Evolutionary conservation across 2,329 filamentous ascomycete species (phyloP).

Genomic region (Botryotinia convoluta): DNA sequence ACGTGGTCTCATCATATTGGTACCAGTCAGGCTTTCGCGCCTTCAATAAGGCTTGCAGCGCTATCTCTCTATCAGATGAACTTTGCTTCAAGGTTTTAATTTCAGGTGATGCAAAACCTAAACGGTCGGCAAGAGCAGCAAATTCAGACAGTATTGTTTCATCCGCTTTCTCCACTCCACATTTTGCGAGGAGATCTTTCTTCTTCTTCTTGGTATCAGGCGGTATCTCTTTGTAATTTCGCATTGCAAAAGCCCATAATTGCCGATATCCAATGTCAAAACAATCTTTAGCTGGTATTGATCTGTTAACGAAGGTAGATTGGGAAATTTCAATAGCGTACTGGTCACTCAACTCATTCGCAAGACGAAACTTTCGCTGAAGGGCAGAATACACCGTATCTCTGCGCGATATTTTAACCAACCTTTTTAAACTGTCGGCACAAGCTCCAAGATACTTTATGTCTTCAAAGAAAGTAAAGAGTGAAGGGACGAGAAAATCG

Average conservation of each 20-base stretch:
- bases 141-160: constrained; percentile 1
- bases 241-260: constrained; percentile 15
- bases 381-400: constrained; percentile 2
- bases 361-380: neutral
- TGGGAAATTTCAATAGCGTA: neutral
- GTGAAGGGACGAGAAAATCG: constrained; percentile 39
- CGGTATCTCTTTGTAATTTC: constrained; percentile 12
- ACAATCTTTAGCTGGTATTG: neutral
- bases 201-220: constrained; percentile 8
- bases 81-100: neutral
- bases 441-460: constrained; percentile 19
- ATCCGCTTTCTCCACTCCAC: constrained; percentile 12
- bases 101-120: constrained; percentile 12
- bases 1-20: neutral
- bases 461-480: constrained; percentile 27
- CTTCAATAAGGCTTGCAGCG: constrained; percentile 11
- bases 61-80: constrained; percentile 6
- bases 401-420: constrained; percentile 12
- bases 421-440: constrained; percentile 16
- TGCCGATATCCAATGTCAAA: constrained; percentile 16
- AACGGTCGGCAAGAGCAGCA: constrained; percentile 15
- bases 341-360: neutral
- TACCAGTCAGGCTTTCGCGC: constrained; percentile 6
- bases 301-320: neutral
- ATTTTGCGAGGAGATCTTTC: constrained; percentile 13